Base-by-base conservation (phyloP, 208 protist genomes). In the Acanthamoeba sp. region DNA sequence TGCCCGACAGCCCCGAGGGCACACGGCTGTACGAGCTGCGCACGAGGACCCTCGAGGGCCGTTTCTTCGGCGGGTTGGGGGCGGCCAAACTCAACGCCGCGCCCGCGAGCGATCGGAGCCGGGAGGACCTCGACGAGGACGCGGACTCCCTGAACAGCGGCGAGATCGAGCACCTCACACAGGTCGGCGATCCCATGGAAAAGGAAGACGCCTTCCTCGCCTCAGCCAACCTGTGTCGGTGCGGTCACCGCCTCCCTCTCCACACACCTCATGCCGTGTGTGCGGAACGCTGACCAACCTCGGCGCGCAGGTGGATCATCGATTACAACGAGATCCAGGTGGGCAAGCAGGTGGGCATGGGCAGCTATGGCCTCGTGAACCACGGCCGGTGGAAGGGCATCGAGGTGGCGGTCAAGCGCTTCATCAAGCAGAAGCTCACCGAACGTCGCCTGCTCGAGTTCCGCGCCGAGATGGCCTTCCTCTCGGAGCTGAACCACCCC, bases 401-500 rank as follows among this genome's bases (percentile, higher is more conserved):
- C 45, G 90, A 93, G 1, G 90, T 93, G 40, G 90, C 90, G 1
- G 90, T 93, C 12, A 93, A 93, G 90, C 40, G 52, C 0, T 82
- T 93, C 90, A 93, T 84, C 66, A 76, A 82, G 42, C 90, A 93
- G 90, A 57, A 76, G 42, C 90, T 93, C 32, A 66, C 40, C 66
- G 90, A 93, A n/a, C 29, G 45, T 1, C 24, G 66, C 22, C 38
- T 93, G 40, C 66, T 82, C 29, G 90, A 93, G 34, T 93, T 93
- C 90, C 40, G 69, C 5, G 69, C 59, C 18, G 90, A 93, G 90
- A 82, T 84, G 90, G 90, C 42, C 32, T 66, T 93, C 40, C 59
- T 93, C 29, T 36, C 66, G n/a, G 69, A 93, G 66, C 71, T 93
- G 16, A 57, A 9, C 66, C 90, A 93, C 22, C 90, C 90, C 34